These are phyloP conservation scores for Rhododendron kiyosumense DNA, from an alignment of 148 eudicot genomes.

Conservation along the genomic window DNA sequence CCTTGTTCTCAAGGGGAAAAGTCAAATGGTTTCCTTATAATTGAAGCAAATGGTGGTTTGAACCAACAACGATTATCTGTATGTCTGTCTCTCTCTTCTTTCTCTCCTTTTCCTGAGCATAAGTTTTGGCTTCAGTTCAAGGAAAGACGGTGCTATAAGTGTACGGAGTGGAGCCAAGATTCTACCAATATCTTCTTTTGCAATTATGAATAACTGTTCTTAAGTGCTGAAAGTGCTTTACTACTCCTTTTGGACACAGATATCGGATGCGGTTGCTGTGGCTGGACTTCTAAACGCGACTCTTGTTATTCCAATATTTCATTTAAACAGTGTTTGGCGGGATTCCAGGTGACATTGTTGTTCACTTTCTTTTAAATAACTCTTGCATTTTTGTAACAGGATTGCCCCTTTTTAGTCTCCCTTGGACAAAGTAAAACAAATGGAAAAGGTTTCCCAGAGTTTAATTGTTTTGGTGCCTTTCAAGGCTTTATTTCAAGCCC, in stretches of 20 bases:
- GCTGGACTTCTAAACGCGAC: constrained; percentile 94
- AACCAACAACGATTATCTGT: constrained; percentile 96
- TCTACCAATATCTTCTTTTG: not conserved
- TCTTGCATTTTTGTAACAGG: not conserved
- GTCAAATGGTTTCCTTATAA: constrained; percentile 87
- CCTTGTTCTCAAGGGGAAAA: constrained; percentile 36
- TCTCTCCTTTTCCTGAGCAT: not conserved
- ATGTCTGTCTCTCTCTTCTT: constrained; percentile 23
- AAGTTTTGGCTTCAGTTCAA: not conserved
- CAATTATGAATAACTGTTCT: not conserved
- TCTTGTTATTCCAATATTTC: constrained; percentile 92
- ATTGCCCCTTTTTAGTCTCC: not conserved
- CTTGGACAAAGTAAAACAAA: not conserved
- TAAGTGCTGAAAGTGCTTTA: not conserved
- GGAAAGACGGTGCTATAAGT: constrained; percentile 6
- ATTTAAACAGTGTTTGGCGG: constrained; percentile 92
- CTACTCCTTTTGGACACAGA: constrained; percentile 43
- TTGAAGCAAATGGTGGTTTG: constrained; percentile 98
- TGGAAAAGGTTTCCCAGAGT: not conserved
- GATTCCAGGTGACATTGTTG: constrained; percentile 70
- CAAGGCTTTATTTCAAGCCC: not conserved
- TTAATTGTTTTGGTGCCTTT: not conserved
- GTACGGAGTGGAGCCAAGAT: not conserved
- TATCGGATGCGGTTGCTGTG: constrained; percentile 97
- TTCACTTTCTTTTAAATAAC: not conserved